Conservation (phyloP, 495 filamentous ascomycete species). For the Aspergillus sclerotiicarbonarius region DNA sequence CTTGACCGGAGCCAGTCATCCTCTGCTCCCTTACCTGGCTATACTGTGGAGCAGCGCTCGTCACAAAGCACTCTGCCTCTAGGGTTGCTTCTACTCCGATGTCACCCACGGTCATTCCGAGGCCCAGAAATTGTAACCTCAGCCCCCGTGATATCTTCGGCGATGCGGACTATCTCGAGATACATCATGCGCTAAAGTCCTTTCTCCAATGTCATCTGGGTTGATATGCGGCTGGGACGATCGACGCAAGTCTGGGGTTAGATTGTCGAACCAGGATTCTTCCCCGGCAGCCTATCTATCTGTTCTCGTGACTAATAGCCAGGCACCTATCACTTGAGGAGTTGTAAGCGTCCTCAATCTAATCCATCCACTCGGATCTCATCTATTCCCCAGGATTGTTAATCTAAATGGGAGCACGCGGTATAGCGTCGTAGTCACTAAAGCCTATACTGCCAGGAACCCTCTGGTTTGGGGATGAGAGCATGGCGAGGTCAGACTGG, state of each 20-base stretch:
- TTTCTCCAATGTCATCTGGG: background rate
- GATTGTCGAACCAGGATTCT: background rate
- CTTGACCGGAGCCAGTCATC: background rate
- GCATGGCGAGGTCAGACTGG: constrained; percentile 18
- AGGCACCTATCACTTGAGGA: background rate
- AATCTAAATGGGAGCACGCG: background rate
- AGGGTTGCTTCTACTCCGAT: constrained; percentile 7
- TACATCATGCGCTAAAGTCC: background rate
- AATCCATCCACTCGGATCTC: background rate
- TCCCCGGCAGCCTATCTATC: background rate
- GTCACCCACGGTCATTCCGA: constrained; percentile 18
- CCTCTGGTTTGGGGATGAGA: background rate
- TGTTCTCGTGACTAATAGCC: background rate
- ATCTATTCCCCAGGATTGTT: background rate
- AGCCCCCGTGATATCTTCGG: constrained; percentile 17
- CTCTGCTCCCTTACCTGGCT: background rate
- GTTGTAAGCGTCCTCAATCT: background rate
- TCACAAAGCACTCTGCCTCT: background rate
- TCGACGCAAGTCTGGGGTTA: background rate
- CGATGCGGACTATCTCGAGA: background rate
- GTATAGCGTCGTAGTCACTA: background rate
- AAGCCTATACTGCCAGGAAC: background rate
- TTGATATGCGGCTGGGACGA: background rate
- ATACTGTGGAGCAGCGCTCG: no score
- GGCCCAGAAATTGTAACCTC: constrained; percentile 18